These are phyloP conservation scores for Potentilla sterilis DNA, from an alignment of 306 rosid species.

Conservation along the genomic window DNA sequence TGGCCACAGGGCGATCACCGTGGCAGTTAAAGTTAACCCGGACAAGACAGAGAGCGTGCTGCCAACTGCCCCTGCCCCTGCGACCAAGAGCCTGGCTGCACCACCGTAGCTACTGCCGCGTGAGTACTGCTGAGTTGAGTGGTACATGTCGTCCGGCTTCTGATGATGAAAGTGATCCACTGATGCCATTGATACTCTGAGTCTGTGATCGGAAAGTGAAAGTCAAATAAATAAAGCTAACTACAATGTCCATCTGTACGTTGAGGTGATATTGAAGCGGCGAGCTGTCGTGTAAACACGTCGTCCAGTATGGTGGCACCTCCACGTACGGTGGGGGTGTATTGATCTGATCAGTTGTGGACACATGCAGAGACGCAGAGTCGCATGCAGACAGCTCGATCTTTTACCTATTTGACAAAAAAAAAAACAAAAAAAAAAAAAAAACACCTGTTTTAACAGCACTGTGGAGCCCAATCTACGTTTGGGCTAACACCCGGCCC, in stretches of 20 bases:
- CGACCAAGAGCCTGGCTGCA: not conserved
- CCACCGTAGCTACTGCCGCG: not conserved
- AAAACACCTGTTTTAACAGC: too few species aligned
- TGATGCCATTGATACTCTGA: not conserved
- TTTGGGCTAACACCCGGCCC: too few species aligned
- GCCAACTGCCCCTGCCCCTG: not conserved
- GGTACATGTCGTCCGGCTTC: not conserved
- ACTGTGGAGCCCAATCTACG: too few species aligned
- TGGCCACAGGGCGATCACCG: conserved; percentile 22
- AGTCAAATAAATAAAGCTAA: not conserved
- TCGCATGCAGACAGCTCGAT: too few species aligned
- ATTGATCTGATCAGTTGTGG: not conserved
- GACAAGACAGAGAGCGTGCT: not conserved
- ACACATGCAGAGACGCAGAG: not conserved
- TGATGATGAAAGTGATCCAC: not conserved
- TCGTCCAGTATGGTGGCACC: not conserved
- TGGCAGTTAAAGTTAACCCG: conserved; percentile 20
- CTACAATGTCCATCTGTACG: not conserved
- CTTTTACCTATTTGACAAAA: too few species aligned
- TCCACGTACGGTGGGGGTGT: not conserved
- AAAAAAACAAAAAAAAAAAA: too few species aligned
- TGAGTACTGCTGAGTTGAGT: not conserved
- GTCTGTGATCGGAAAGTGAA: not conserved
- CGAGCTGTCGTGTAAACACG: not conserved
- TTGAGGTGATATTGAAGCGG: not conserved